Percentiles rank a stretch among this genome's conserved stretches.
Evolutionary conservation across 2,329 filamentous ascomycete genomes (phyloP).

Genomic region (Macrophomina pseudophaseolina): DNA sequence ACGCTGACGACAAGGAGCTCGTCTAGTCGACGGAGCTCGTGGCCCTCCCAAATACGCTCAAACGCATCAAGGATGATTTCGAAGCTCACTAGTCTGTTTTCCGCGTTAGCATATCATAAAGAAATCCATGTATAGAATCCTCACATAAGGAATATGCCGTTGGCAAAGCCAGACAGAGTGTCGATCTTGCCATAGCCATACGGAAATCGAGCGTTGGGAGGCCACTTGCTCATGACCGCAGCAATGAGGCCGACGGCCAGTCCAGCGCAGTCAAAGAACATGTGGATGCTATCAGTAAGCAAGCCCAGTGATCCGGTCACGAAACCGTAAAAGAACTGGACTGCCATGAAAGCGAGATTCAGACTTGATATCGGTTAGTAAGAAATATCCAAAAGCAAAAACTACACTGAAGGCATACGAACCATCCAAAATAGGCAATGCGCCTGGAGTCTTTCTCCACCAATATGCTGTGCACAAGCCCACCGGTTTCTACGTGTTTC

Average conservation of each 20-base stretch:
- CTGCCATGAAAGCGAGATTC: slow-evolving; percentile 92
- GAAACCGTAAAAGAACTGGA: slow-evolving; percentile 94
- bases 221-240: slow-evolving; percentile 96
- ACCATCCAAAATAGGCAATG: slow-evolving; percentile 98
- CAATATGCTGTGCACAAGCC: slow-evolving; percentile 83
- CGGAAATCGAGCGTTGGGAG: slow-evolving; percentile 83
- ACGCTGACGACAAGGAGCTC: slow-evolving; percentile 90
- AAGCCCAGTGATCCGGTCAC: slow-evolving; percentile 90
- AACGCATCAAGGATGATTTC: slow-evolving; percentile 96
- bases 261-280: slow-evolving; percentile 98
- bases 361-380: slow-evolving; percentile 59
- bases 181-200: slow-evolving; percentile 98
- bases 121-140: slow-evolving; percentile 34
- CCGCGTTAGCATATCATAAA: slow-evolving; percentile 28
- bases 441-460: slow-evolving; percentile 89
- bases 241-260: slow-evolving; percentile 88
- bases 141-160: slow-evolving; percentile 91
- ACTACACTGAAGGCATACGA: slow-evolving; percentile 43
- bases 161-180: slow-evolving; percentile 93
- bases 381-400: neutral
- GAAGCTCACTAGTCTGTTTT: slow-evolving; percentile 80
- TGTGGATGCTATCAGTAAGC: slow-evolving; percentile 97
- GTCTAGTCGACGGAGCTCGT: slow-evolving; percentile 79
- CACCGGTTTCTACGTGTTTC: slow-evolving; percentile 70
- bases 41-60: slow-evolving; percentile 82